Percentiles rank a stretch among this genome's conserved stretches.
These are phyloP conservation scores for Melaleuca quinquenervia DNA, from an alignment of 345 rosid genomes.

Conservation along the genomic window DNA sequence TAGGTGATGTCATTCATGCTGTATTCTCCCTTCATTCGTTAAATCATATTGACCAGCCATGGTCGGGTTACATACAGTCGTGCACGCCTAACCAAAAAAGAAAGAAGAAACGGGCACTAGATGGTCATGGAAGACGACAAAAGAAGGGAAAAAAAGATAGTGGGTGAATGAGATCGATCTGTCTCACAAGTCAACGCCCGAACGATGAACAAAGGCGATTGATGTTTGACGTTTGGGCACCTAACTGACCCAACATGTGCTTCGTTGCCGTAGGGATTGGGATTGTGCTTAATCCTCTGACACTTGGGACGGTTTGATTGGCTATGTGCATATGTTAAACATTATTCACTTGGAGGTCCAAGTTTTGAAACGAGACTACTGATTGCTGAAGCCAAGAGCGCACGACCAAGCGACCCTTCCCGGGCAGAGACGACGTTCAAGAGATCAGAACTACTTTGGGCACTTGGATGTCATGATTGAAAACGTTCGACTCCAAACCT, in stretches of 20 bases:
- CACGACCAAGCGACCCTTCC: neutral
- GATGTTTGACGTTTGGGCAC: neutral
- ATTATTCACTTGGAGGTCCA: neutral
- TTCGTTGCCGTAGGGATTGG: neutral
- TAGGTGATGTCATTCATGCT: neutral
- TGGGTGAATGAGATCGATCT: neutral
- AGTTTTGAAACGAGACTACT: neutral
- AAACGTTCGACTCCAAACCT: neutral
- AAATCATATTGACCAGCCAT: neutral
- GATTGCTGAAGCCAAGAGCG: neutral
- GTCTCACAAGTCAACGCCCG: neutral
- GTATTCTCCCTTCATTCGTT: neutral
- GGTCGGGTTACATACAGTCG: neutral
- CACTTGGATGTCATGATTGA: neutral
- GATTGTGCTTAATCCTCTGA: neutral
- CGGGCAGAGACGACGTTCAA: neutral
- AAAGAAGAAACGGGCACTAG: neutral
- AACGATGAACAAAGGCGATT: neutral
- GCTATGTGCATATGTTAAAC: neutral
- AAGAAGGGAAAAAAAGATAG: neutral
- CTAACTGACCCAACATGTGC: neutral
- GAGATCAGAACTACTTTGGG: neutral
- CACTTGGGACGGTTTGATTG: neutral
- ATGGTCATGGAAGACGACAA: neutral
- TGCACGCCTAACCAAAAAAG: neutral